Conservation (phyloP, 352 stramenopile species). For the Globisporangium uncinulatum region DNA sequence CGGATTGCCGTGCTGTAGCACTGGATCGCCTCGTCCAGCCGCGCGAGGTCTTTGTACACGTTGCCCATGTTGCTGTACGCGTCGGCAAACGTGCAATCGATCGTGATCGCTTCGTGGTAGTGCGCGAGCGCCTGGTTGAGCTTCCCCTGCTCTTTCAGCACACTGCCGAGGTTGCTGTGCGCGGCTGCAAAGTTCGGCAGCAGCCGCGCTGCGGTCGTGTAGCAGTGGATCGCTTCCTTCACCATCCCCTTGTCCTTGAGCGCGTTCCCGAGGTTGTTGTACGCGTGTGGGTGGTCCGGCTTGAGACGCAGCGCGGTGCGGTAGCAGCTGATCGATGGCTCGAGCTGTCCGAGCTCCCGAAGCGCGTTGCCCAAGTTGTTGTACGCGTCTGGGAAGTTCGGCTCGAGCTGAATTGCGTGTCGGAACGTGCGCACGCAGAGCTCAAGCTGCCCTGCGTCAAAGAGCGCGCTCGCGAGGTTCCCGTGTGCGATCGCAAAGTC, state of each 20-base stretch:
- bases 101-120: constrained; percentile 92
- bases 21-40: constrained; percentile 84
- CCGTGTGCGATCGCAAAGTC: constrained; percentile 91
- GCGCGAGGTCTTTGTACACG: constrained; percentile 90
- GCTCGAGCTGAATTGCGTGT: constrained; percentile 89
- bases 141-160: constrained; percentile 94
- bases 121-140: constrained; percentile 91
- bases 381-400: constrained; percentile 91
- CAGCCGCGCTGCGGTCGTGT: constrained; percentile 86
- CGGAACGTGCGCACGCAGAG: constrained; percentile 85
- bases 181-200: constrained; percentile 91
- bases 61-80: constrained; percentile 95
- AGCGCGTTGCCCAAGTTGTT: constrained; percentile 94
- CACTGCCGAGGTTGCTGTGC: constrained; percentile 91
- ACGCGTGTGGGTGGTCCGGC: constrained; percentile 90
- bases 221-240: constrained; percentile 93
- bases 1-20: constrained; percentile 89
- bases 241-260: constrained; percentile 91
- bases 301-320: constrained; percentile 86
- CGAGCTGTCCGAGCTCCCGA: constrained; percentile 75
- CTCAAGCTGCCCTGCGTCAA: constrained; percentile 81
- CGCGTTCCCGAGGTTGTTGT: constrained; percentile 93
- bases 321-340: constrained; percentile 85
- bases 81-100: constrained; percentile 89
- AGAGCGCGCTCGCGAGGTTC: constrained; percentile 90